Base-by-base conservation (phyloP, 208 protist species). In the Angomonas desouzai region DNA sequence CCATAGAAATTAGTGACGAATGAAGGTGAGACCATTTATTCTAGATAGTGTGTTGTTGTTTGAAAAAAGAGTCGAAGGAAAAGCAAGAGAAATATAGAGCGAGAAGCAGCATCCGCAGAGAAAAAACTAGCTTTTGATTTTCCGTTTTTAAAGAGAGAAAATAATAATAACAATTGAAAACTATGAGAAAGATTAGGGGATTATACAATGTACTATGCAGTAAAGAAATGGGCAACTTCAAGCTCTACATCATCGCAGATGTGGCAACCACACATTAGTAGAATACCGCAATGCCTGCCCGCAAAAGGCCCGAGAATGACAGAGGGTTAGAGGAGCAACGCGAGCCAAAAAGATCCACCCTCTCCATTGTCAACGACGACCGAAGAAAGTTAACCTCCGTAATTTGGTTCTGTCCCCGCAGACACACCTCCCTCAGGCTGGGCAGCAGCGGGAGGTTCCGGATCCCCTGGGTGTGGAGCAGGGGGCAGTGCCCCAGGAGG, bases 21-120 rank as follows among this genome's bases (percentile, higher is more conserved):
- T n/a, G n/a, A n/a, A n/a, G n/a, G n/a, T n/a, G n/a, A n/a, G n/a
- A n/a, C n/a, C n/a, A n/a, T n/a, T n/a, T n/a, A n/a, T n/a, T n/a
- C n/a, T n/a, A n/a, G n/a, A n/a, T n/a, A n/a, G n/a, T n/a, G n/a
- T n/a, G n/a, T n/a, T n/a, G n/a, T n/a, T n/a, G n/a, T n/a, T n/a
- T n/a, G n/a, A n/a, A n/a, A n/a, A n/a, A n/a, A n/a, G 48, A 40
- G 22, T 47, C 1, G 64, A 60, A 33, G 38, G 28, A 48, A 34
- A 43, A 68, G 40, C 3, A 53, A 28, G 55, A 51, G 22, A 57
- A 32, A 43, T 13, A 36, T 40, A 53, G 51, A 33, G 32, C 7
- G 23, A 22, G 13, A 27, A 23, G 16, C 28, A 45, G 47, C 6
- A 55, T 27, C 18, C 13, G 34, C 55, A 16, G 43, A 28, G 22